Evolutionary conservation across 176 grass and related monocot genomes (phyloP).

Genomic region (Puccinellia tenuiflora): DNA sequence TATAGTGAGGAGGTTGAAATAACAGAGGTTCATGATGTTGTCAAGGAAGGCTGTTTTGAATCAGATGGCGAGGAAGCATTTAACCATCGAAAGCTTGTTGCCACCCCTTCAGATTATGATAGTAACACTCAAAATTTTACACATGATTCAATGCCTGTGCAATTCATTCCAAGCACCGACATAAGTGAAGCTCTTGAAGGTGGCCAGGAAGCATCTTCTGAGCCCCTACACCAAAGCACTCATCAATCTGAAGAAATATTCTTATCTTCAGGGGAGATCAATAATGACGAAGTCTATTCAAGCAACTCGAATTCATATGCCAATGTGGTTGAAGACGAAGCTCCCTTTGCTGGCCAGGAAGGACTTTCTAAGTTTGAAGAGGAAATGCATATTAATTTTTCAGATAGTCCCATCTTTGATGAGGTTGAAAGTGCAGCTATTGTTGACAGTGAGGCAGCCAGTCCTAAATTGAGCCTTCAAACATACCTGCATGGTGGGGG

Average conservation of each 20-base stretch:
- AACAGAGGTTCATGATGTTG: not conserved
- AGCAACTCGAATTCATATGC: not conserved
- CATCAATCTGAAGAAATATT: not conserved
- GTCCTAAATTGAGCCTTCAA: not conserved
- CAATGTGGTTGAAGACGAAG: no score
- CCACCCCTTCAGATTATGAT: not conserved
- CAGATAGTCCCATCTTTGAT: constrained; percentile 17
- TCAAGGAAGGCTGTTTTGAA: not conserved
- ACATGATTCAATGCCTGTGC: not conserved
- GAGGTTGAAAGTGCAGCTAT: constrained; percentile 3
- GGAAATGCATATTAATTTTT: not conserved
- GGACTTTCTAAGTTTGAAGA: constrained; percentile 3
- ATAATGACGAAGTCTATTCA: not conserved
- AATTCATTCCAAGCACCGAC: not conserved
- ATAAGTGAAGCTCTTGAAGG: not conserved
- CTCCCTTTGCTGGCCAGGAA: no score
- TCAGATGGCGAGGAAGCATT: not conserved
- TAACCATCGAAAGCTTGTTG: not conserved
- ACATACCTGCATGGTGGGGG: not conserved
- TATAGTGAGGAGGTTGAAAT: not conserved
- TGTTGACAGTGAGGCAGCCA: not conserved
- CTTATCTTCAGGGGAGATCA: constrained; percentile 8
- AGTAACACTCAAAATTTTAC: not conserved
- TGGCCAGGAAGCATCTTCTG: constrained; percentile 7
- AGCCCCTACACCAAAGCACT: not conserved